These are phyloP conservation scores for Colletotrichum karsti DNA, from an alignment of 2,329 filamentous ascomycete species.

Conservation along the genomic window DNA sequence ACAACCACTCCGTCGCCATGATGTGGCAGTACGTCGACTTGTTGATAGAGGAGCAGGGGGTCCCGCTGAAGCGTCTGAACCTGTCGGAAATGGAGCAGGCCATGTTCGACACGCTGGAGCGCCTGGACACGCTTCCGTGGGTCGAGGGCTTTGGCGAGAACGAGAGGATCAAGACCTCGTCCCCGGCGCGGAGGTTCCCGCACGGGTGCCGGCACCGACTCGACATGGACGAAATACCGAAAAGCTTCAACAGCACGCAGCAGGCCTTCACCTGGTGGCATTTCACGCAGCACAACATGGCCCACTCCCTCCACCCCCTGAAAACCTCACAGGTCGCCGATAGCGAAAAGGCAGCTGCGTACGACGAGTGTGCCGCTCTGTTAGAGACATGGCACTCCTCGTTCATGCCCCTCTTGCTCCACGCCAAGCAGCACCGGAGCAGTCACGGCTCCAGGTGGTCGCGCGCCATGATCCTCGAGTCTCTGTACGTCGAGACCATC, in stretches of 20 bases:
- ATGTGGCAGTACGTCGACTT: slow-evolving; percentile 12
- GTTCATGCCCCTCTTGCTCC: slow-evolving; percentile 7
- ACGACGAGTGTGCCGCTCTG: not conserved
- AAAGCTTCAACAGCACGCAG: not conserved
- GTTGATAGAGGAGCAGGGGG: not conserved
- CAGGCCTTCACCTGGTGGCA: slow-evolving; percentile 20
- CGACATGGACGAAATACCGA: slow-evolving; percentile 4
- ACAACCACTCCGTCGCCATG: slow-evolving; percentile 12
- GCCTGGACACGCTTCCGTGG: slow-evolving; percentile 18
- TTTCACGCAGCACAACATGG: slow-evolving; percentile 5
- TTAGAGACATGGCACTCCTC: not conserved
- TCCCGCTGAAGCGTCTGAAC: not conserved
- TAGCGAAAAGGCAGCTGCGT: not conserved
- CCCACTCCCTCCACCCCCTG: slow-evolving; percentile 11
- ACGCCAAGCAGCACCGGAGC: not conserved
- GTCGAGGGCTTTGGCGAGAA: not conserved
- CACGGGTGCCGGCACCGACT: slow-evolving; percentile 6
- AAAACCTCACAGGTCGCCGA: not conserved
- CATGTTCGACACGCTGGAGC: slow-evolving; percentile 9
- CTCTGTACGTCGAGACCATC: slow-evolving; percentile 14
- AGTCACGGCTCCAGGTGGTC: not conserved
- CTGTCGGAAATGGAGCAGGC: slow-evolving; percentile 4
- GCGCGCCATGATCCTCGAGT: slow-evolving; percentile 17
- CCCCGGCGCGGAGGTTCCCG: not conserved
- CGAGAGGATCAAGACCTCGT: not conserved